These are phyloP conservation scores for Cystobasidiaceae sp. DNA, from an alignment of 1,284 basidiomycete genomes.

Conservation along the genomic window DNA sequence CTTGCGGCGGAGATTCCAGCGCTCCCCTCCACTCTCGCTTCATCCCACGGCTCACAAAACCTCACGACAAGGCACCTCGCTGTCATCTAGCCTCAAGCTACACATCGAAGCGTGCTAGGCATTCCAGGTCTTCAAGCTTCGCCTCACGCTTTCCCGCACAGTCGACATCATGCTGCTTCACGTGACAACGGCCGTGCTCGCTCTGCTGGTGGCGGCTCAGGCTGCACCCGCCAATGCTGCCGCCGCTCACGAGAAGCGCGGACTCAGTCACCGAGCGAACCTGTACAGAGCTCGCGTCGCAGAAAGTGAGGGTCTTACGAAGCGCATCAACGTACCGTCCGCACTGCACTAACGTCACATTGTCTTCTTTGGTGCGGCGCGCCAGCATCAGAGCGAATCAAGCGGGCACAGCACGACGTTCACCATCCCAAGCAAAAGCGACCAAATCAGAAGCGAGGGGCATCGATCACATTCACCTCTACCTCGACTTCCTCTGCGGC, in stretches of 20 bases:
- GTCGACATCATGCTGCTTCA: too few relatives aligned
- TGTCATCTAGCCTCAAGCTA: too few relatives aligned
- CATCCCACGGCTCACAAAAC: too few relatives aligned
- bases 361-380: too few relatives aligned
- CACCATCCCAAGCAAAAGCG: neutral
- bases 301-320: neutral
- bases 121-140: too few relatives aligned
- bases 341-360: neutral
- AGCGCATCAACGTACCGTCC: neutral
- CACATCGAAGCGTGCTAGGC: too few relatives aligned
- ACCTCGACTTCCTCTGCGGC: conserved; percentile 6
- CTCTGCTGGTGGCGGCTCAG: neutral
- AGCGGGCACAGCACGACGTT: conserved; percentile 15
- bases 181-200: neutral
- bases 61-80: too few relatives aligned
- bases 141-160: too few relatives aligned
- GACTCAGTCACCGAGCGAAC: conserved; percentile 1
- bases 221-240: neutral
- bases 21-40: too few relatives aligned
- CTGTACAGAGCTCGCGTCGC: conserved; percentile 8
- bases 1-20: too few relatives aligned
- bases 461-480: neutral
- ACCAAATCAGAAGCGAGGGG: neutral
- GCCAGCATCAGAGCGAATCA: conserved; percentile 8
- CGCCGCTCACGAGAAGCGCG: conserved; percentile 1